Evolutionary conservation across 345 rosid genomes (phyloP).

Genomic region (Lenwebbia sp.): DNA sequence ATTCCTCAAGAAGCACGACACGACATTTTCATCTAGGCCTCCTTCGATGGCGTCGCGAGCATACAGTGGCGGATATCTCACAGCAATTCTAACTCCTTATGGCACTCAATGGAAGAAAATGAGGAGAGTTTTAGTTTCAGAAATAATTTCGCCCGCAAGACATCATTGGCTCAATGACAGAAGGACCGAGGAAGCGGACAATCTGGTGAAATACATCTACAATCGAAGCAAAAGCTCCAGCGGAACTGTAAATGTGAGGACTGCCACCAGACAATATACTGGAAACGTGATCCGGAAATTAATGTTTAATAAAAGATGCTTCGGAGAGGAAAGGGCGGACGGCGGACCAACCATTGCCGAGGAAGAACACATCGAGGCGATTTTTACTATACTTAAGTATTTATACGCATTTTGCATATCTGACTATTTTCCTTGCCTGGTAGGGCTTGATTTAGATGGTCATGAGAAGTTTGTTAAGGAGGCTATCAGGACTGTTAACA

Average conservation of each 20-base stretch:
- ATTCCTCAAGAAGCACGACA: conserved; percentile 10
- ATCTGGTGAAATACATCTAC: conserved; percentile 6
- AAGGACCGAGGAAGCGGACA: conserved; percentile 14
- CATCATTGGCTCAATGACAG: not conserved
- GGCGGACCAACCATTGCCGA: conserved; percentile 40
- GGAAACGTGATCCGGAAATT: conserved; percentile 34
- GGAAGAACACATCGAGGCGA: conserved; percentile 28
- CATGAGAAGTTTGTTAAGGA: conserved; percentile 26
- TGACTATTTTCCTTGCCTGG: conserved; percentile 34
- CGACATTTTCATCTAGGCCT: conserved; percentile 5
- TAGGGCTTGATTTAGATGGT: conserved; percentile 40
- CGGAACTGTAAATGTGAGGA: conserved; percentile 16
- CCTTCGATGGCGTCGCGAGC: not conserved
- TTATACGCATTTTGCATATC: conserved; percentile 32
- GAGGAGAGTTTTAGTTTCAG: conserved; percentile 8
- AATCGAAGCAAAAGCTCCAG: not conserved
- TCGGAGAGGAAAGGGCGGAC: conserved; percentile 17
- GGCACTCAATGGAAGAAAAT: conserved; percentile 7
- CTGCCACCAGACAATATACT: conserved; percentile 19
- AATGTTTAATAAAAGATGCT: conserved; percentile 26
- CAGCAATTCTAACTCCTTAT: not conserved
- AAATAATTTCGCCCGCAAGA: conserved; percentile 1
- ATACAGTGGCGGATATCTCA: conserved; percentile 8
- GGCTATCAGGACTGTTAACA: conserved; percentile 9
- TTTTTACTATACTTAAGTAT: conserved; percentile 22